These are phyloP conservation scores for Passalora sequoiae DNA, from an alignment of 2,329 filamentous ascomycete species.

Conservation along the genomic window DNA sequence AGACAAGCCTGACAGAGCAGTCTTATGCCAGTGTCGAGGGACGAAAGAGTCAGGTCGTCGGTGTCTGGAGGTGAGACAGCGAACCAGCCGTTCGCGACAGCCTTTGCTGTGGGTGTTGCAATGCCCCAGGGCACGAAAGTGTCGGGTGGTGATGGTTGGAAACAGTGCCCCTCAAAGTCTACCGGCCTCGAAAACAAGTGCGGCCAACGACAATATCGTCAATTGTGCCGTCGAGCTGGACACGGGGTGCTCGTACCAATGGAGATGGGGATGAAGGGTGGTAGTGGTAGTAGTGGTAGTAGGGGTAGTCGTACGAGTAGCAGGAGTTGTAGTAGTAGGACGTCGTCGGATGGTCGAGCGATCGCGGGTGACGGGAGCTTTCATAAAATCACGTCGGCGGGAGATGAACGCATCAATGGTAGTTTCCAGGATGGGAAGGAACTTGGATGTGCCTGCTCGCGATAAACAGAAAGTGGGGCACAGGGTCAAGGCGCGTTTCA, in stretches of 20 bases:
- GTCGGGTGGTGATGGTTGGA: neutral
- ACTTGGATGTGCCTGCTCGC: constrained; percentile 16
- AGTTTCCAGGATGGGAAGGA: too few species aligned
- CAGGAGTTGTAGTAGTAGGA: neutral
- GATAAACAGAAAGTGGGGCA: constrained; percentile 11
- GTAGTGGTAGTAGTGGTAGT: too few species aligned
- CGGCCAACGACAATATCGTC: too few species aligned
- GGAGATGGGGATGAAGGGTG: too few species aligned
- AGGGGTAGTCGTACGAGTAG: neutral
- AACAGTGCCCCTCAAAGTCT: constrained; percentile 5
- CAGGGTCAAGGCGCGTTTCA: constrained; percentile 13
- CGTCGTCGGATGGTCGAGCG: neutral
- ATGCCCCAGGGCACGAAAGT: constrained; percentile 7
- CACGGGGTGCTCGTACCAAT: too few species aligned
- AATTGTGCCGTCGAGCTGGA: too few species aligned
- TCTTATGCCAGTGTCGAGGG: constrained; percentile 1
- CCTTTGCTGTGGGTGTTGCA: neutral
- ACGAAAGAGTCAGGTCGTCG: neutral
- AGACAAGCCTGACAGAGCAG: too few species aligned
- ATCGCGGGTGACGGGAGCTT: neutral
- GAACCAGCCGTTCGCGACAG: neutral
- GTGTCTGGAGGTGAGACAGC: neutral
- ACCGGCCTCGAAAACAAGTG: too few species aligned
- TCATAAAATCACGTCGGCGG: constrained; percentile 10
- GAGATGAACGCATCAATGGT: constrained; percentile 14